Evolutionary conservation across 2,329 filamentous ascomycete species (phyloP).

Genomic region (Fusarium pseudograminearum): DNA sequence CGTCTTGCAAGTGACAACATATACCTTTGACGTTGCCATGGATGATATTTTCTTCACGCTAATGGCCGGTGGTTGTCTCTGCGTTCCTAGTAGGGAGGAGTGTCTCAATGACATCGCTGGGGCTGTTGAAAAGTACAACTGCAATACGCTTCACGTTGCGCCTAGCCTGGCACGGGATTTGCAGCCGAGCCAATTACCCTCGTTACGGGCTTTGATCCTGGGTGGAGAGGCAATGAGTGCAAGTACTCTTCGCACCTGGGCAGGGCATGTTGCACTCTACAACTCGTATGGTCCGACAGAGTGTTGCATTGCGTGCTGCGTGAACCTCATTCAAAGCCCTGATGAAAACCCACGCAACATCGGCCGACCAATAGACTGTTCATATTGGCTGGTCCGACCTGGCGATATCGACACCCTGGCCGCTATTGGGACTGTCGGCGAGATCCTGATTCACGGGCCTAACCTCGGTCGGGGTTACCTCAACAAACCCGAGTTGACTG

Average conservation of each 20-base stretch:
- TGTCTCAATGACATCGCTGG: neutral
- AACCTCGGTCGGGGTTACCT: neutral
- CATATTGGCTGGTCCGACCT: neutral
- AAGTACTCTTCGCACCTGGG: neutral
- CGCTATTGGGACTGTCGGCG: neutral
- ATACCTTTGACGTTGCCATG: neutral
- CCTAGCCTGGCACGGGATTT: neutral
- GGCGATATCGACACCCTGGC: neutral
- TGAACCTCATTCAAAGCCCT: neutral
- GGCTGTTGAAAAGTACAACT: neutral
- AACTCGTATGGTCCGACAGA: neutral
- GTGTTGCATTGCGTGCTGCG: neutral
- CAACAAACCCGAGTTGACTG: neutral
- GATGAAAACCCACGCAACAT: neutral
- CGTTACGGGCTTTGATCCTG: neutral
- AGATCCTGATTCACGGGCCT: neutral
- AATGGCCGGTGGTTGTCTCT: neutral
- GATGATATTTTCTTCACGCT: neutral
- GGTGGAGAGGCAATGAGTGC: neutral
- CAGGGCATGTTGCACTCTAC: neutral
- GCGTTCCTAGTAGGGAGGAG: neutral
- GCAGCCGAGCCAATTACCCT: neutral
- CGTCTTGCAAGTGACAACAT: neutral
- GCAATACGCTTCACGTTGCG: no score
- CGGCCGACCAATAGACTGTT: neutral